These are phyloP conservation scores for Nemania sp. DNA, from an alignment of 2,329 filamentous ascomycete genomes.

Conservation along the genomic window DNA sequence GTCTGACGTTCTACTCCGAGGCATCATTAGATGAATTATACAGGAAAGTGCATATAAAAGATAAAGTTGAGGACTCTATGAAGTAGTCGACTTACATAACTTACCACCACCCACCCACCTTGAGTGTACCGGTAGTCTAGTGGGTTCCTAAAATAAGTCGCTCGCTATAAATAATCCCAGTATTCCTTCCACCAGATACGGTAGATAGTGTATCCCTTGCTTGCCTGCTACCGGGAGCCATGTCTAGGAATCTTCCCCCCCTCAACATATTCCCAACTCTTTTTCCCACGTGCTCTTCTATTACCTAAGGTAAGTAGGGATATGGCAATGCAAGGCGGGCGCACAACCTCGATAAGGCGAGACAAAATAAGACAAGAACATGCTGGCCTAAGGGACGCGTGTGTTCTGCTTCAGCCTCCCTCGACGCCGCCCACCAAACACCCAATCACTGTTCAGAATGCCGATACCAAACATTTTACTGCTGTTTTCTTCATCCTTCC, in stretches of 20 bases:
- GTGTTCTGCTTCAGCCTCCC: constrained; percentile 12
- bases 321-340: not conserved
- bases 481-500: constrained; percentile 2
- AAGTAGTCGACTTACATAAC: too few species aligned
- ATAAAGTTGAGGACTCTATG: too few species aligned
- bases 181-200: not conserved
- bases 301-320: constrained; percentile 11
- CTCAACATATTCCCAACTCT: constrained; percentile 18
- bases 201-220: constrained; percentile 4
- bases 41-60: too few species aligned
- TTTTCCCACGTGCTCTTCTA: constrained; percentile 16
- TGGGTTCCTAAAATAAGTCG: too few species aligned
- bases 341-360: too few species aligned
- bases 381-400: constrained; percentile 3
- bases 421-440: constrained; percentile 19
- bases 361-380: not conserved
- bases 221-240: too few species aligned
- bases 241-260: constrained; percentile 15
- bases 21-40: too few species aligned
- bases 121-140: too few species aligned
- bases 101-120: too few species aligned
- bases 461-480: constrained; percentile 6
- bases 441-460: constrained; percentile 11
- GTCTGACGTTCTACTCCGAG: too few species aligned
- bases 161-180: not conserved